These are phyloP conservation scores for Crepidotus variabilis DNA, from an alignment of 768 basidiomycete genomes.

Conservation along the genomic window DNA sequence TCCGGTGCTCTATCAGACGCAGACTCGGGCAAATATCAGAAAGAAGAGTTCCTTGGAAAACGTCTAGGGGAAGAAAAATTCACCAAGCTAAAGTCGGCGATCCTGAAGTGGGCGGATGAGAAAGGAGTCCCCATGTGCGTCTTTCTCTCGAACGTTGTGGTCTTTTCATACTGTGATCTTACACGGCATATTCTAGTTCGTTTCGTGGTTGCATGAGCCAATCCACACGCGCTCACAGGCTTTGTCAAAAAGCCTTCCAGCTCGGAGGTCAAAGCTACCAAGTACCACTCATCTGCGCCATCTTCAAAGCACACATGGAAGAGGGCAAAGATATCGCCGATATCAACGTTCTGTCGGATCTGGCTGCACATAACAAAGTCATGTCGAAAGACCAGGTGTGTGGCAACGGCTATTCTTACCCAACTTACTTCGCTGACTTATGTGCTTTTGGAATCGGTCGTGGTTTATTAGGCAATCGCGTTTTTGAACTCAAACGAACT, in stretches of 20 bases:
- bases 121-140: conserved; percentile 56
- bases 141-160: not conserved
- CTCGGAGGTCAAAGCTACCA: conserved; percentile 61
- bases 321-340: conserved; percentile 63
- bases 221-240: conserved; percentile 68
- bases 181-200: conserved; percentile 30
- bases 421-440: not conserved
- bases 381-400: conserved; percentile 61
- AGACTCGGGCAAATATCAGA: conserved; percentile 35
- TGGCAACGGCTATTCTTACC: conserved; percentile 6
- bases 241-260: conserved; percentile 65
- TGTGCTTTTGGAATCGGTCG: not conserved
- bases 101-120: conserved; percentile 51
- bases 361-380: conserved; percentile 51
- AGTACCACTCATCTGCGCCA: conserved; percentile 45
- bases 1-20: conserved; percentile 32
- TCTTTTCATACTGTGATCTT: not conserved
- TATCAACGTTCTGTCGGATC: conserved; percentile 49
- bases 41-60: conserved; percentile 36
- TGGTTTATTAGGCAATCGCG: conserved; percentile 42
- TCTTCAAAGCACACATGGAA: conserved; percentile 69
- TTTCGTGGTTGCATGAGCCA: conserved; percentile 60
- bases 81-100: conserved; percentile 32
- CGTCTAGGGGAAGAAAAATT: conserved; percentile 53
- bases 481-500: conserved; percentile 69